phyloP scores from a whole-genome alignment of 768 basidiomycete species.

The Daedalea quercina region DNA sequence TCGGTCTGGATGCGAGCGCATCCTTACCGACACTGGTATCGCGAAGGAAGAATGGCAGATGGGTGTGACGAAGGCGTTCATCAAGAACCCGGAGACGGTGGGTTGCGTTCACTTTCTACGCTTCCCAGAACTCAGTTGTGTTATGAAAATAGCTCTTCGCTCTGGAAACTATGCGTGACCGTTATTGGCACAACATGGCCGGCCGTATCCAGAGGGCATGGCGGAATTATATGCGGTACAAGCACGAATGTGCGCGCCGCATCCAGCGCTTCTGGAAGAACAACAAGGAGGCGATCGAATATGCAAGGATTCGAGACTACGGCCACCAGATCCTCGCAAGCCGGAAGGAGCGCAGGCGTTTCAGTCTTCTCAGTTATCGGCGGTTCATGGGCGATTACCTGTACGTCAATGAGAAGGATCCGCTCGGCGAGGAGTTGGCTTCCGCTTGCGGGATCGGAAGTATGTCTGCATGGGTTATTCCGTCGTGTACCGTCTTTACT shows the following conservation, averaged over 20 bases:
- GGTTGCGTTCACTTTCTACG: too few species aligned
- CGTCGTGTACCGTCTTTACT: neutral
- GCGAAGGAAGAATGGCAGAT: conserved; percentile 98
- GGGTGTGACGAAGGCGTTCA: conserved; percentile 98
- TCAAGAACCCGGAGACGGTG: conserved; percentile 98
- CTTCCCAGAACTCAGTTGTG: too few species aligned
- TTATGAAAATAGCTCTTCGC: conserved; percentile 82
- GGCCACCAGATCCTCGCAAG: conserved; percentile 89
- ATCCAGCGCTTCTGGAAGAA: conserved; percentile 99
- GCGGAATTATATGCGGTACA: conserved; percentile 93
- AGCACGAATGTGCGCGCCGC: conserved; percentile 88
- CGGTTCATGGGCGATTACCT: conserved; percentile 97
- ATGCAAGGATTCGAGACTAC: conserved; percentile 87
- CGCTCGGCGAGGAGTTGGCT: conserved; percentile 72
- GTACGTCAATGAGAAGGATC: conserved; percentile 74
- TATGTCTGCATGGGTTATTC: conserved; percentile 27
- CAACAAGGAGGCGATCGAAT: conserved; percentile 90
- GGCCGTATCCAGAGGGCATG: conserved; percentile 92
- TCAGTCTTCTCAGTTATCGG: conserved; percentile 89
- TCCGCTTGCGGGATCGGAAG: conserved; percentile 67
- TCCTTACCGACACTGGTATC: conserved; percentile 93
- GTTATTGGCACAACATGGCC: conserved; percentile 99
- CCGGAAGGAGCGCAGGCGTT: conserved; percentile 89
- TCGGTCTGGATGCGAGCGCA: conserved; percentile 86
- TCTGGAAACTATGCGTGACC: conserved; percentile 96